Conservation (phyloP, 202 grass and related monocot species). For the Dendrocalamus latiflorus region DNA sequence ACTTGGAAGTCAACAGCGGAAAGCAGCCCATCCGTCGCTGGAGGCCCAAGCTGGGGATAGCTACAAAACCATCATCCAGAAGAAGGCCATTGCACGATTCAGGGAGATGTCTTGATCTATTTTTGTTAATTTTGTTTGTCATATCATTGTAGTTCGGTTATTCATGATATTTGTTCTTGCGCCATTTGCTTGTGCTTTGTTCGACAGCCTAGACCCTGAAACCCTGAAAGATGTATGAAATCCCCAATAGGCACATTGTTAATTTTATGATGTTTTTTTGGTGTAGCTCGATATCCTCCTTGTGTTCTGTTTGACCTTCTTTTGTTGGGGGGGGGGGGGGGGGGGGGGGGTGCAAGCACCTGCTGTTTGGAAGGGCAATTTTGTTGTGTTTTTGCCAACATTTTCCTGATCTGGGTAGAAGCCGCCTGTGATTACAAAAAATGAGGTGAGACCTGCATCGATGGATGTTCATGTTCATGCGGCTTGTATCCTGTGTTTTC, state of each 20-base stretch:
- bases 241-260: not conserved
- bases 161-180: not conserved
- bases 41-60: conserved; percentile 87
- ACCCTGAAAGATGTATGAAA: not conserved
- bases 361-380: not conserved
- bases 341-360: no score
- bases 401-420: not conserved
- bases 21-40: conserved; percentile 52
- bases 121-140: not conserved
- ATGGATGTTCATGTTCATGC: no score
- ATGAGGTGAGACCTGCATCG: no score
- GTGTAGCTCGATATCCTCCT: not conserved
- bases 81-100: conserved; percentile 97
- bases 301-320: not conserved
- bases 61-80: conserved; percentile 94
- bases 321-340: no score
- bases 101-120: conserved; percentile 61
- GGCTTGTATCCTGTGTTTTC: no score
- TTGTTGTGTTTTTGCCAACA: not conserved
- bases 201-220: not conserved
- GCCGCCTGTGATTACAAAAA: no score
- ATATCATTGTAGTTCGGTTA: not conserved
- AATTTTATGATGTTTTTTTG: not conserved
- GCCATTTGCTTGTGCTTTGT: not conserved
- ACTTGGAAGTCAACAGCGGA: conserved; percentile 71